These are phyloP conservation scores for Gossypium schwendimanii DNA, from an alignment of 441 rosid genomes.

Conservation along the genomic window DNA sequence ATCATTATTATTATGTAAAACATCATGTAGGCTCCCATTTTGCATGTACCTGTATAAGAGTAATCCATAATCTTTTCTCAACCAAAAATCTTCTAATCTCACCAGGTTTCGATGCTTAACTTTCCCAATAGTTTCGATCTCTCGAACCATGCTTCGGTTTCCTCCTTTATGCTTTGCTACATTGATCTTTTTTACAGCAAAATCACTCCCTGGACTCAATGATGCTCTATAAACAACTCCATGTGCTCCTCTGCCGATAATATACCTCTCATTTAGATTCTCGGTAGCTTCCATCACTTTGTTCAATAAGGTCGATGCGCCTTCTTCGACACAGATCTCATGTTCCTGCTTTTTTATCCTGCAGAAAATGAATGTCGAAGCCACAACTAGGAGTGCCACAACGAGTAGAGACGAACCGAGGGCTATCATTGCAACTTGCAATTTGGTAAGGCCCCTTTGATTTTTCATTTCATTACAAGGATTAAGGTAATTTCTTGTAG, in stretches of 20 bases:
- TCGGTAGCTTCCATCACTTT: slow-evolving; percentile 61
- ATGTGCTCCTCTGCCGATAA: slow-evolving; percentile 73
- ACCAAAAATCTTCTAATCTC: slow-evolving; percentile 72
- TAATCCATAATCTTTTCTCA: slow-evolving; percentile 55
- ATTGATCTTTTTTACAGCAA: slow-evolving; percentile 56
- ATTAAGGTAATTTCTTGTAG: slow-evolving; percentile 23
- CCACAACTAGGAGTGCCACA: slow-evolving; percentile 33
- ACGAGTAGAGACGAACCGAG: slow-evolving; percentile 27
- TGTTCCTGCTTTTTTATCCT: slow-evolving; percentile 26
- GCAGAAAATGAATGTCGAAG: slow-evolving; percentile 19
- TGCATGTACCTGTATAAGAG: slow-evolving; percentile 65
- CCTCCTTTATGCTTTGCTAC: slow-evolving; percentile 43
- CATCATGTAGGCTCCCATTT: slow-evolving; percentile 66
- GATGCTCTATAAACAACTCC: slow-evolving; percentile 63
- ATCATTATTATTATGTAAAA: slow-evolving; percentile 33
- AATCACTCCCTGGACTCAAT: slow-evolving; percentile 33
- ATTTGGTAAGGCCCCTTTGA: slow-evolving; percentile 25
- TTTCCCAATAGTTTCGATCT: slow-evolving; percentile 52
- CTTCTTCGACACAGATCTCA: slow-evolving; percentile 39
- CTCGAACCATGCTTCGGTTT: slow-evolving; percentile 49
- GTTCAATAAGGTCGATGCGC: slow-evolving; percentile 37
- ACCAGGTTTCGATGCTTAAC: slow-evolving; percentile 71
- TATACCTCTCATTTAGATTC: slow-evolving; percentile 49
- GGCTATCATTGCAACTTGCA: slow-evolving; percentile 34
- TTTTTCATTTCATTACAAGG: slow-evolving; percentile 29